Conservation (phyloP, 1,284 basidiomycete genomes). For the Sporisorium scitamineum region DNA sequence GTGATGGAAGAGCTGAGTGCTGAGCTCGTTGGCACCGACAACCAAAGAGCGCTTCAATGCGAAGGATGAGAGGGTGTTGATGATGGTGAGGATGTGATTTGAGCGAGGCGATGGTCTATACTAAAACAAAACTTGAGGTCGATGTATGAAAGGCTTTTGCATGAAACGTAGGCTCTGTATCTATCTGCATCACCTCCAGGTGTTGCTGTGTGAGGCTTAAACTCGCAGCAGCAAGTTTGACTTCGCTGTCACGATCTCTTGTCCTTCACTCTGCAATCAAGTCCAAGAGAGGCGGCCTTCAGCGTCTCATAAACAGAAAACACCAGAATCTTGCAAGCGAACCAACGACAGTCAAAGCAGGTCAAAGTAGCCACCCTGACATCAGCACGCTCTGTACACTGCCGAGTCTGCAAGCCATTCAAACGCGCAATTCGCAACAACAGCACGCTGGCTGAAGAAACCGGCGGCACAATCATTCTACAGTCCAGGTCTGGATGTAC, state of each 20-base stretch:
- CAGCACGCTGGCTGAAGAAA: not conserved
- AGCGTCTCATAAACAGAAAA: not conserved
- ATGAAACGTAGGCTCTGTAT: not conserved
- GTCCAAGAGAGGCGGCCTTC: too few relatives aligned
- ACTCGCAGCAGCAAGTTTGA: too few relatives aligned
- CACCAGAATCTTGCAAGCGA: not conserved
- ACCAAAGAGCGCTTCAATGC: not conserved
- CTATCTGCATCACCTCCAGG: not conserved
- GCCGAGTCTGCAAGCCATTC: not conserved
- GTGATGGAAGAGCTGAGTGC: not conserved
- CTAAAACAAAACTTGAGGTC: not conserved
- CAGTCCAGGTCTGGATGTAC: not conserved
- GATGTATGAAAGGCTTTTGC: not conserved
- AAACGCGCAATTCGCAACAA: too few relatives aligned
- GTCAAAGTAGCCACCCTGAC: not conserved
- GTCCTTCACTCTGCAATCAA: too few relatives aligned
- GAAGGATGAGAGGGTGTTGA: not conserved
- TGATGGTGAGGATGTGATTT: not conserved
- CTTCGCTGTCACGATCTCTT: too few relatives aligned
- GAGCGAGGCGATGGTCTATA: not conserved
- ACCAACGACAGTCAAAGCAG: not conserved
- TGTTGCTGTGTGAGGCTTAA: not conserved
- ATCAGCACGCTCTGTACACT: not conserved
- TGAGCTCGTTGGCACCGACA: slow-evolving; percentile 8
- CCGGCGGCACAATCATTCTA: not conserved